Base-by-base conservation (phyloP, 345 rosid species). In the Barbarea vulgaris region DNA sequence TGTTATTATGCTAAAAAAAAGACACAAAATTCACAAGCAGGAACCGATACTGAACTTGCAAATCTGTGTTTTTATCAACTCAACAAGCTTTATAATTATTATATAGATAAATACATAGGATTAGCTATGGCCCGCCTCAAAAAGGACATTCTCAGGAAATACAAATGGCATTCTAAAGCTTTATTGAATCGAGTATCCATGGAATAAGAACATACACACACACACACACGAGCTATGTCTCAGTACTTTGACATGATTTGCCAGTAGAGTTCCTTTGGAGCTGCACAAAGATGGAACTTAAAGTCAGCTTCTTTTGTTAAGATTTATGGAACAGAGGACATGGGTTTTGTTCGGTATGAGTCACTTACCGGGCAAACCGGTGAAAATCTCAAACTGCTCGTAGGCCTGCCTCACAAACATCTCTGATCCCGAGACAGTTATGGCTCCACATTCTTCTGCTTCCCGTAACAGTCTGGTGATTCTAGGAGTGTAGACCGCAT, bases 321-420 rank as follows among this genome's bases (percentile, higher is more conserved):
- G 54, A 14, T 69, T 62, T 47, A 37, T 46, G 74, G 21, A 68
- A 8, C 15, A 27, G 0, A 42, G 34, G 2, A 67, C 33, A 42
- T 25, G n/a, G 3, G 9, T 50, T 6, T 25, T 69, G 25, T 53
- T 14, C 0, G 1, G 24, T 24, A 28, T 15, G 6, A 66, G 28
- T 74, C 64, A 37, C 72, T 73, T 84, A 87, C 97, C 97, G 0
- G 86, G 88, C 80, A 88, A 86, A 53, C 91, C 94, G 2, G 98
- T 89, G 84, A 83, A 92, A 56, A 87, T 82, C 78, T 95, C 97
- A 67, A 79, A 95, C 70, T 95, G 98, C 62, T 78, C 86, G 24
- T 89, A 95, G 4, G 99, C 99, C 75, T 95, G 98, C 56, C 98
- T 87, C 4, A 89, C 88, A 84, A 92, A 92, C 98, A 95, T 92